Evolutionary conservation across 1,139 yeast genomes (phyloP), one percentile per base, ranked within the genome.

Genomic region (Eremothecium gossypii): DNA sequence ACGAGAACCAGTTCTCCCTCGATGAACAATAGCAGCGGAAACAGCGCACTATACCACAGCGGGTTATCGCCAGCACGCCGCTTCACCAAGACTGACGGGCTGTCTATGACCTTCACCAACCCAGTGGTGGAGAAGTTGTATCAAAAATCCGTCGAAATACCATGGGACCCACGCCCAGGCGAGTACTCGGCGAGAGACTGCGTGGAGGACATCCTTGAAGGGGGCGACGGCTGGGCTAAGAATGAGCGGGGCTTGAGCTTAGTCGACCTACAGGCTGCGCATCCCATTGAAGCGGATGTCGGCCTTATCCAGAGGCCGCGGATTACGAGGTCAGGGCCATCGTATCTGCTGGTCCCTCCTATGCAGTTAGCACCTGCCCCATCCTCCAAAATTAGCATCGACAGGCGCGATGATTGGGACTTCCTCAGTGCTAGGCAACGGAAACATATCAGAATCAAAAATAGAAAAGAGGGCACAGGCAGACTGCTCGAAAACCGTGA

Each of bases 101-200:
- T 38, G 26, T 37, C 49, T 7, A 36, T 44, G 26, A 39, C 46
- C n/a, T 41, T 46, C 33, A 31, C 39, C 17, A 46, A 46, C 50
- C 81, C 81, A 0, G 64, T 75, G 1, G 69, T 79, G 8, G 68
- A 69, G 42, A 68, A 67, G 40, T 61, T 83, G 11, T 74, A 81
- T 52, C 74, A 77, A 46, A 75, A 74, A 50, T 75, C 86, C 1
- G 73, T 81, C 53, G 79, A 81, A 45, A 70, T 83, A 32, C 74
- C 84, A 0, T 86, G 95, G 95, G 87, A 83, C 53, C 77, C 80
- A 1, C 75, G 81, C 44, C 80, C 86, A 11, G 77, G 84, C 40
- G 91, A 83, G 49, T 76, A 73, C 46, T 70, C 82, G 8, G 94
- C 96, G 0, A 74, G 74, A 39, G 82, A 77, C 43, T 77, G 91